Evolutionary conservation across 2,329 filamentous ascomycete genomes (phyloP).

Genomic region (Furcasterigmium sp.): DNA sequence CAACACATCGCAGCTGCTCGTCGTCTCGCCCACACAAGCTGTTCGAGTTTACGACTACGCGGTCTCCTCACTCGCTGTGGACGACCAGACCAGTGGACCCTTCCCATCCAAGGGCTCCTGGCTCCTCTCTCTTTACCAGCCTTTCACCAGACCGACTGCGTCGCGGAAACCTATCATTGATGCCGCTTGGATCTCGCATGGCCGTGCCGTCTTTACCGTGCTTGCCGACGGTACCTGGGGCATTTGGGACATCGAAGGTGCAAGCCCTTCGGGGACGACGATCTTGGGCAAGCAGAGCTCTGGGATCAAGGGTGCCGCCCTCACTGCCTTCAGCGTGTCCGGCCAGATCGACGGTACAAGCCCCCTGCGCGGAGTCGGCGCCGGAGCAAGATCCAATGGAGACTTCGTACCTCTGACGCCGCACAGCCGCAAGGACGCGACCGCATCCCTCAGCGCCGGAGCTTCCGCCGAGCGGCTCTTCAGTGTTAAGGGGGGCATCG

Average conservation of each 20-base stretch:
- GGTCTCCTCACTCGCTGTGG: slow-evolving; percentile 43
- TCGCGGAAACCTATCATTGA: slow-evolving; percentile 57
- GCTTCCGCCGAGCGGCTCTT: slow-evolving; percentile 45
- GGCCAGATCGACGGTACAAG: slow-evolving; percentile 58
- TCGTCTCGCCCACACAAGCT: slow-evolving; percentile 48
- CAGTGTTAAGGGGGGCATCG: slow-evolving; percentile 47
- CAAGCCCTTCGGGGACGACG: slow-evolving; percentile 39
- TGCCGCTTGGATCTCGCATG: slow-evolving; percentile 56
- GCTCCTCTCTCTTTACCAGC: slow-evolving; percentile 57
- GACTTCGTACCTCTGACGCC: slow-evolving; percentile 63
- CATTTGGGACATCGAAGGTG: slow-evolving; percentile 61
- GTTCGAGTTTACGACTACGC: slow-evolving; percentile 60
- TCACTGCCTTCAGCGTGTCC: slow-evolving; percentile 51
- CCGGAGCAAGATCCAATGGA: slow-evolving; percentile 28
- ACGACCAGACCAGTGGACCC: slow-evolving; percentile 43
- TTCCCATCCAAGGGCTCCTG: slow-evolving; percentile 57
- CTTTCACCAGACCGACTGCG: slow-evolving; percentile 43
- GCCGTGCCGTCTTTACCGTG: slow-evolving; percentile 52
- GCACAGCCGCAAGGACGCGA: slow-evolving; percentile 50
- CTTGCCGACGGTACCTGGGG: slow-evolving; percentile 63
- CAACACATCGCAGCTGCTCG: slow-evolving; percentile 52
- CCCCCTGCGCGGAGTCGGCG: slow-evolving; percentile 41
- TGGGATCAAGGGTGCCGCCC: slow-evolving; percentile 51
- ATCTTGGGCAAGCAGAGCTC: slow-evolving; percentile 45
- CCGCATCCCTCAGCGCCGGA: slow-evolving; percentile 35